phyloP scores from a whole-genome alignment of 768 basidiomycete species.

The Termitomyces sp. region DNA sequence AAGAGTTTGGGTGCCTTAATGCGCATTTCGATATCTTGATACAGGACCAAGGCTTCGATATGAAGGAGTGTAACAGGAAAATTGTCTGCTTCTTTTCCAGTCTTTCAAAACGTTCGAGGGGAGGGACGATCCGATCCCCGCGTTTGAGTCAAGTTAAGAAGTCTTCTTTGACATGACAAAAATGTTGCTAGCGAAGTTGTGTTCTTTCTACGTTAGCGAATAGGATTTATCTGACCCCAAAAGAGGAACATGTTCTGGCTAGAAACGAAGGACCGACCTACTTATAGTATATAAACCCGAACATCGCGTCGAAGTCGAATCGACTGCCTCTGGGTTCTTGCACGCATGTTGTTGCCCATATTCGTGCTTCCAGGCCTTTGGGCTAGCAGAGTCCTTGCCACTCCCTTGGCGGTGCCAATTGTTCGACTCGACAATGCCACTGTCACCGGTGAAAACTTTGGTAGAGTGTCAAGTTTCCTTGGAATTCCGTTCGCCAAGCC shows the following conservation, averaged over 20 bases:
- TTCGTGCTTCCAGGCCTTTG: not conserved
- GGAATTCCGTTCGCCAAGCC: slow-evolving; percentile 57
- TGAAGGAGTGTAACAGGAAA: not conserved
- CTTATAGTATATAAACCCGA: not conserved
- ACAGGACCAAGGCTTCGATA: not conserved
- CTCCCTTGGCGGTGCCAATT: slow-evolving; percentile 27
- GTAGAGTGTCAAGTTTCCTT: slow-evolving; percentile 36
- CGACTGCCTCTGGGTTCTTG: not conserved
- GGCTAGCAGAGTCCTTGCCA: slow-evolving; percentile 9
- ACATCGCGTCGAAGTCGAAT: not conserved
- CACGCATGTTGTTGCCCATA: not conserved
- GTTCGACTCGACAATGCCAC: slow-evolving; percentile 42
- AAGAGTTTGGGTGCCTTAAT: not conserved
- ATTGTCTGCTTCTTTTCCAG: not conserved
- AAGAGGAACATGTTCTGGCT: too few relatives aligned
- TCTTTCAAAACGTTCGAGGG: not conserved
- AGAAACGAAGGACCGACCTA: too few relatives aligned
- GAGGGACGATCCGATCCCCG: too few relatives aligned
- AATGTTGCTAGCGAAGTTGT: not conserved
- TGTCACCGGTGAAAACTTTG: slow-evolving; percentile 37
- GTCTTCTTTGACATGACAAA: slow-evolving; percentile 3
- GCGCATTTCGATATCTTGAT: not conserved
- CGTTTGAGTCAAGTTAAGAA: not conserved
- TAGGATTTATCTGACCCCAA: not conserved
- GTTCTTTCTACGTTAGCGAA: not conserved